These are phyloP conservation scores for Trichoderma sp. DNA, from an alignment of 2,329 filamentous ascomycete genomes.

Conservation along the genomic window DNA sequence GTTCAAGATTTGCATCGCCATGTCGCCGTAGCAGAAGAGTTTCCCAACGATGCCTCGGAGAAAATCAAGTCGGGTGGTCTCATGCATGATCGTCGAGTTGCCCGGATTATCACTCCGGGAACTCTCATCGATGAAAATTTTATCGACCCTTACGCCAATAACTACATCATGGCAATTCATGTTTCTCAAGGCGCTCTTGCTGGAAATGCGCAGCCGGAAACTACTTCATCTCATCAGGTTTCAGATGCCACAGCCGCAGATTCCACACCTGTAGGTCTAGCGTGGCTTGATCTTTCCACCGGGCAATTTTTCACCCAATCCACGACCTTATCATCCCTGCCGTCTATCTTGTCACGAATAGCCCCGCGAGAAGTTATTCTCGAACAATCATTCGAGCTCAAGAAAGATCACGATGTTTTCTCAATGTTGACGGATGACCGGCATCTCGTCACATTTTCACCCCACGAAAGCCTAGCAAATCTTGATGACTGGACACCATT, in stretches of 20 bases:
- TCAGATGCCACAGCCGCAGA: background rate
- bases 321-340: slow-evolving; percentile 65
- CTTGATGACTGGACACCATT: slow-evolving; percentile 69
- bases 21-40: slow-evolving; percentile 93
- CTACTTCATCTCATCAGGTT: background rate
- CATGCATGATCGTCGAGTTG: slow-evolving; percentile 79
- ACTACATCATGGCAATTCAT: slow-evolving; percentile 83
- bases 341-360: slow-evolving; percentile 80
- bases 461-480: slow-evolving; percentile 42
- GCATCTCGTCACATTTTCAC: slow-evolving; percentile 71
- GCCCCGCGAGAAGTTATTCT: slow-evolving; percentile 82
- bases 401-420: slow-evolving; percentile 60
- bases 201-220: background rate
- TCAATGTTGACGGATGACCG: slow-evolving; percentile 70
- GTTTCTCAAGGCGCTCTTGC: slow-evolving; percentile 32
- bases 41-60: slow-evolving; percentile 67
- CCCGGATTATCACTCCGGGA: slow-evolving; percentile 86
- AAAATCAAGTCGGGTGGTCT: slow-evolving; percentile 73
- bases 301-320: slow-evolving; percentile 88
- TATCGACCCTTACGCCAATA: slow-evolving; percentile 90
- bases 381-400: slow-evolving; percentile 57
- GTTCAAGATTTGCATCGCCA: slow-evolving; percentile 88
- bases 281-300: slow-evolving; percentile 94
- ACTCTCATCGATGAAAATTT: slow-evolving; percentile 97
- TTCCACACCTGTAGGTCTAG: slow-evolving; percentile 61